These are phyloP conservation scores for Dothidotthia symphoricarpi DNA, from an alignment of 2,329 filamentous ascomycete genomes.

Conservation along the genomic window DNA sequence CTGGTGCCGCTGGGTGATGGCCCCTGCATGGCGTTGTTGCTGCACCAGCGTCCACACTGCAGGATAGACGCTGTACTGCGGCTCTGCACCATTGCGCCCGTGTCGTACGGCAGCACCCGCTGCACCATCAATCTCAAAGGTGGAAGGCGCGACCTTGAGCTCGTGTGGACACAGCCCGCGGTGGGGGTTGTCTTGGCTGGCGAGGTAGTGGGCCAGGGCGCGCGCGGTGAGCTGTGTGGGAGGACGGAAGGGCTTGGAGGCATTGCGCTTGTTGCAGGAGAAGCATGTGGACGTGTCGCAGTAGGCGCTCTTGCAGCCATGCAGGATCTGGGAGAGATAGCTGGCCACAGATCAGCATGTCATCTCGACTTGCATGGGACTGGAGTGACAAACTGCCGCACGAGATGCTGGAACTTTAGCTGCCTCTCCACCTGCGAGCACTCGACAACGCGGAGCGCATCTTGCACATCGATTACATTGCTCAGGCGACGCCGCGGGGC, in stretches of 20 bases:
- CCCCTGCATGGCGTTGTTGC: conserved; percentile 11
- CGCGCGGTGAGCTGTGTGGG: conserved; percentile 81
- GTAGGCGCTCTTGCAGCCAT: conserved; percentile 68
- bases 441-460: conserved; percentile 31
- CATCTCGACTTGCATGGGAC: too few relatives aligned
- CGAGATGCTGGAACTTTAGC: conserved; percentile 33
- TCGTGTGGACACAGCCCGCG: conserved; percentile 62
- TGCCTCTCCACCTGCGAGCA: conserved; percentile 29
- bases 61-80: conserved; percentile 9
- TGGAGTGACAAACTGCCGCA: conserved; percentile 25
- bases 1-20: conserved; percentile 28
- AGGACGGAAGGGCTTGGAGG: conserved; percentile 68
- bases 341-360: conserved; percentile 45
- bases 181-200: conserved; percentile 75
- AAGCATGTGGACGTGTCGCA: conserved; percentile 80
- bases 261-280: conserved; percentile 68
- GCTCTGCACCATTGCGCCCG: not conserved
- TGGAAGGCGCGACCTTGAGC: conserved; percentile 34
- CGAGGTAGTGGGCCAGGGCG: conserved; percentile 75
- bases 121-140: conserved; percentile 22
- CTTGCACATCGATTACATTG: conserved; percentile 23
- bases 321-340: conserved; percentile 77
- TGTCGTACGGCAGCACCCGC: conserved; percentile 3
- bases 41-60: not conserved
- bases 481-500: conserved; percentile 1